These are phyloP conservation scores for Camillea tinctor DNA, from an alignment of 2,329 filamentous ascomycete genomes.

Conservation along the genomic window DNA sequence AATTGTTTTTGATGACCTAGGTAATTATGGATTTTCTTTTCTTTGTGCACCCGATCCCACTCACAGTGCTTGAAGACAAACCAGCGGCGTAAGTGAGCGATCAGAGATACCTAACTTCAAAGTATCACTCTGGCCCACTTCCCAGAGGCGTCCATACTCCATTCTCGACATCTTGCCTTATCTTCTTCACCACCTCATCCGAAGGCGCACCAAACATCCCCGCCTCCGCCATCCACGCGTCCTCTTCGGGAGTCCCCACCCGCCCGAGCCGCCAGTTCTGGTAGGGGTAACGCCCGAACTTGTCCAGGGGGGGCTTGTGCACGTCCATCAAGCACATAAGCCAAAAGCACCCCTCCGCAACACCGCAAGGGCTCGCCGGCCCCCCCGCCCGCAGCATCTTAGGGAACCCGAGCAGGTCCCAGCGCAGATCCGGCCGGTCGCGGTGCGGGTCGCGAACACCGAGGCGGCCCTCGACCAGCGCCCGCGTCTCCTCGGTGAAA, in stretches of 20 bases:
- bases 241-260: slow-evolving; percentile 23
- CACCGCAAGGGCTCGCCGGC: slow-evolving; percentile 15
- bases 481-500: slow-evolving; percentile 24
- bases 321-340: slow-evolving; percentile 27
- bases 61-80: not conserved
- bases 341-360: slow-evolving; percentile 24
- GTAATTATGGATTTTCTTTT: no score
- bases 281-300: slow-evolving; percentile 31
- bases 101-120: not conserved
- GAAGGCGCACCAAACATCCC: slow-evolving; percentile 14
- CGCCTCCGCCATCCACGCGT: slow-evolving; percentile 21
- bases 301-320: slow-evolving; percentile 27
- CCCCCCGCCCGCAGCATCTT: slow-evolving; percentile 12
- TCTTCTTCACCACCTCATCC: slow-evolving; percentile 13
- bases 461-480: slow-evolving; percentile 18
- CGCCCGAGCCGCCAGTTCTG: slow-evolving; percentile 25
- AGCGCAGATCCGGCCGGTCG: slow-evolving; percentile 12
- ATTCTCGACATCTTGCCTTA: slow-evolving; percentile 9
- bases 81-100: no score
- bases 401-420: slow-evolving; percentile 25
- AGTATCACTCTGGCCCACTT: not conserved
- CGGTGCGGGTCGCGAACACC: slow-evolving; percentile 21
- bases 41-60: no score
- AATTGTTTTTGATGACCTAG: no score
- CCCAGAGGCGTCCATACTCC: slow-evolving; percentile 25